These are phyloP conservation scores for Berkeleyomyces rouxiae DNA, from an alignment of 2,329 filamentous ascomycete genomes.

Conservation along the genomic window DNA sequence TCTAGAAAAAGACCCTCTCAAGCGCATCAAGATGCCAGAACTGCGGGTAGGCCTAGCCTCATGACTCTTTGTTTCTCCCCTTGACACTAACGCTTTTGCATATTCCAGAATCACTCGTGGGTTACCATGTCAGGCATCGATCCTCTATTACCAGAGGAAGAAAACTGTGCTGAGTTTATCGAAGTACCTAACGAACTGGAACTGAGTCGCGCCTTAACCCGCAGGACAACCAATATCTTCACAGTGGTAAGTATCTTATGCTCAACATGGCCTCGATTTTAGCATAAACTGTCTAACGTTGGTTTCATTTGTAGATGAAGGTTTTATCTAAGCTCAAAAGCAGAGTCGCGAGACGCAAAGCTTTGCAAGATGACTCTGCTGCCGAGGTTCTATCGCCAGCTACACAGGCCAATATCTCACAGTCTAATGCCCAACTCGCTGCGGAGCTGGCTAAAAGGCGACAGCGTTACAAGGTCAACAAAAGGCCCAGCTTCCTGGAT, in stretches of 20 bases:
- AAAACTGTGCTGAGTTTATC: constrained; percentile 70
- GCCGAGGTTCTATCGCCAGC: constrained; percentile 2
- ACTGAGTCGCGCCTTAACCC: constrained; percentile 77
- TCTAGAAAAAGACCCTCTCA: constrained; percentile 69
- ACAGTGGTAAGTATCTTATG: constrained; percentile 45
- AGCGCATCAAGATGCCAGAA: constrained; percentile 67
- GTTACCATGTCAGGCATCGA: constrained; percentile 70
- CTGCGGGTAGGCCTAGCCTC: constrained; percentile 44
- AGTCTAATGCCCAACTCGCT: constrained; percentile 6
- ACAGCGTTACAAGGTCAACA: constrained; percentile 6
- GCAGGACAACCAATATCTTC: constrained; percentile 71
- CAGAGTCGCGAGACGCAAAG: constrained; percentile 31
- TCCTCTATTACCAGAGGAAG: constrained; percentile 59
- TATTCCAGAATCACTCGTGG: constrained; percentile 67
- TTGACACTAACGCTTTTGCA: background rate
- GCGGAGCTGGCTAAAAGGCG: constrained; percentile 5
- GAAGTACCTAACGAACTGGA: constrained; percentile 80
- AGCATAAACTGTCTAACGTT: background rate
- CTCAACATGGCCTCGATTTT: background rate
- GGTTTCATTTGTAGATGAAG: constrained; percentile 46
- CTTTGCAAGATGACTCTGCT: background rate
- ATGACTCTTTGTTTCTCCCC: background rate
- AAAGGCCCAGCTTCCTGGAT: constrained; percentile 13
- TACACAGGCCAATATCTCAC: constrained; percentile 9
- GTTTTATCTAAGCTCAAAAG: constrained; percentile 79